Base-by-base conservation (phyloP, 139 green algal genomes). In the Asterochloris sp. region DNA sequence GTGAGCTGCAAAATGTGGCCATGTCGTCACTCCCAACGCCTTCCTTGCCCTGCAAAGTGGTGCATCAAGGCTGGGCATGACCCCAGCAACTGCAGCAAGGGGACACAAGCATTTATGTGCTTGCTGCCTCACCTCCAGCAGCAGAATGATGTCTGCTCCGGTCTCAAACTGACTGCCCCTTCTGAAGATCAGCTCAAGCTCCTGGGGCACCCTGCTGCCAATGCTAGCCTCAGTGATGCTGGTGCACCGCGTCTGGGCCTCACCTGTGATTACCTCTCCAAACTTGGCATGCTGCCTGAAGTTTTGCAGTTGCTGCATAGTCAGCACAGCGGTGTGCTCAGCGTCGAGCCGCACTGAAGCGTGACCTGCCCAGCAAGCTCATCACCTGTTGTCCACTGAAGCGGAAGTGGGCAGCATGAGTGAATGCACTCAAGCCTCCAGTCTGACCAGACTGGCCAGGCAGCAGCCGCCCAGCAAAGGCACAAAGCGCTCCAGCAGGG, bases 121-220 rank as follows among this genome's bases (percentile, higher is more conserved):
- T 71, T 2, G 21, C 66, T 71, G 66, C 17, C 66, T 71, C 16
- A 78, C 69, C 69, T 78, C 16, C 23, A 83, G 24, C 26, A 78
- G 11, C 24, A 79, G 26, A 61, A 83, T 78, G 19, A 79, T 69
- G 26, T 78, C 80, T 26, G 69, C 14, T 16, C 80, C 80, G n/a
- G 61, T 21, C 13, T 83, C 69, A 60, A 69, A 83, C 16, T 83
- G 69, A 66, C 54, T 26, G 15, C 80, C 80, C 27, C 69, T 62
- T 28, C 80, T 78, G 80, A 83, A 83, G 13, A 83, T 78, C n/a
- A 23, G 17, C 23, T 79, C 60, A 21, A 83, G 38, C 21, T 83
- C 79, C 38, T 28, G n/a, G n/a, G 79, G 29, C 10, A 83, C 79
- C 66, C 0, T 29, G 21, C 79, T 38, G 10, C 26, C 38, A 23